Conservation (phyloP, 176 grass and related monocot genomes). For the Coix lacrymajobi region DNA sequence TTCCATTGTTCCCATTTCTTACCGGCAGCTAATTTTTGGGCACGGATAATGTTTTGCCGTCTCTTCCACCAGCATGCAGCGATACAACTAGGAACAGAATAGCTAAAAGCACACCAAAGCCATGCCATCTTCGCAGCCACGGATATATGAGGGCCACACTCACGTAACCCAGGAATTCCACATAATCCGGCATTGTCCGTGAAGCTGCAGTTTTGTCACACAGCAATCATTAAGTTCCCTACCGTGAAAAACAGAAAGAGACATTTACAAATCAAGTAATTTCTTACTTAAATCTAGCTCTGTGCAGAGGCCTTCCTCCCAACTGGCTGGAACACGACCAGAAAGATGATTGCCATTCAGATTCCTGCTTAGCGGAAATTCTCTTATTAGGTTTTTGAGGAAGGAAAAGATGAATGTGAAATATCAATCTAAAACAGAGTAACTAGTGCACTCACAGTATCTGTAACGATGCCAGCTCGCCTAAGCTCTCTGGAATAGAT, state of each 20-base stretch:
- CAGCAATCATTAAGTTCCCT: background rate
- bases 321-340: conserved; percentile 82
- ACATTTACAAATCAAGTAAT: background rate
- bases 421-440: conserved; percentile 8
- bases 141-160: conserved; percentile 88
- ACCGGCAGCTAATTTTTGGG: conserved; percentile 72
- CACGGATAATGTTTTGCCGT: conserved; percentile 84
- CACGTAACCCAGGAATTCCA: conserved; percentile 82
- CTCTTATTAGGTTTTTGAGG: background rate
- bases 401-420: background rate
- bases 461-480: conserved; percentile 54
- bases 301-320: conserved; percentile 90
- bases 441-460: conserved; percentile 59
- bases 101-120: conserved; percentile 56
- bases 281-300: conserved; percentile 95
- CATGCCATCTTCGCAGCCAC: conserved; percentile 73
- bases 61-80: conserved; percentile 92
- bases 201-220: conserved; percentile 51
- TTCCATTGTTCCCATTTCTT: conserved; percentile 21
- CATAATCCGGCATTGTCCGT: conserved; percentile 83
- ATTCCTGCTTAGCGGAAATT: conserved; percentile 55
- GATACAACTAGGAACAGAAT: conserved; percentile 63
- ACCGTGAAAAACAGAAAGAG: background rate
- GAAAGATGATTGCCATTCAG: conserved; percentile 91
- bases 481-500: conserved; percentile 87